A percentile compares a stretch with the other conserved stretches of the same genome.
These are phyloP conservation scores for Colletotrichum musicola DNA, from an alignment of 2,329 filamentous ascomycete species.

Conservation along the genomic window DNA sequence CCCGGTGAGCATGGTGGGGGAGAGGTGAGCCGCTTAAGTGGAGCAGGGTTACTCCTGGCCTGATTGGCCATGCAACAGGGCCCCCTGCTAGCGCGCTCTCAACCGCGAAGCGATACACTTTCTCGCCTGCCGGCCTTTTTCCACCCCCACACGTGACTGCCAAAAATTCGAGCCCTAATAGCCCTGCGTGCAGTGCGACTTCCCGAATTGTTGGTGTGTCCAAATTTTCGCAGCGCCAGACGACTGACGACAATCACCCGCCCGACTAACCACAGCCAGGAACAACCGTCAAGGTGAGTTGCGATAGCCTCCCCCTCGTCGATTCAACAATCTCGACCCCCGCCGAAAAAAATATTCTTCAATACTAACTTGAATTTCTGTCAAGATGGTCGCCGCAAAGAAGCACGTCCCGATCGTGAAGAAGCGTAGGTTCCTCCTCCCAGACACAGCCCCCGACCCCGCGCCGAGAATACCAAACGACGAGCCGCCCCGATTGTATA, in stretches of 20 bases:
- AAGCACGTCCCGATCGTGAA: slow-evolving; percentile 99
- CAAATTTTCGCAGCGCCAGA: slow-evolving; percentile 6
- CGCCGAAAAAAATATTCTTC: background rate
- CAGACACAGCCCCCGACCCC: slow-evolving; percentile 30
- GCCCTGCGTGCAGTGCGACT: slow-evolving; percentile 4
- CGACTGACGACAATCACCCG: slow-evolving; percentile 26
- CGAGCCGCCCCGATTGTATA: slow-evolving; percentile 21
- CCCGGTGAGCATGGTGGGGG: background rate
- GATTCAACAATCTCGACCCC: slow-evolving; percentile 20
- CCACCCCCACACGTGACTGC: slow-evolving; percentile 21
- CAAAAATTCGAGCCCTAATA: slow-evolving; percentile 24
- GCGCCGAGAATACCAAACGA: slow-evolving; percentile 25
- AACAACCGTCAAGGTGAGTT: slow-evolving; percentile 57
- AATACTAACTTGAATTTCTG: slow-evolving; percentile 48
- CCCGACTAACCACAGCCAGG: slow-evolving; percentile 50
- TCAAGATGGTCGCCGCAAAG: slow-evolving; percentile 97
- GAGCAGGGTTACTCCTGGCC: background rate
- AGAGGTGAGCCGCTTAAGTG: background rate
- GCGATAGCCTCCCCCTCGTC: slow-evolving; percentile 32
- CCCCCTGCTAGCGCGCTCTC: background rate
- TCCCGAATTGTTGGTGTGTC: slow-evolving; percentile 6
- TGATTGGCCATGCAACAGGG: background rate
- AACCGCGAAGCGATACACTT: background rate
- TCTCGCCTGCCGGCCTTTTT: background rate
- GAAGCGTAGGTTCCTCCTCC: slow-evolving; percentile 85